Evolutionary conservation across 1,284 basidiomycete species (phyloP).

Genomic region (Sanghuangporus sanghuang): DNA sequence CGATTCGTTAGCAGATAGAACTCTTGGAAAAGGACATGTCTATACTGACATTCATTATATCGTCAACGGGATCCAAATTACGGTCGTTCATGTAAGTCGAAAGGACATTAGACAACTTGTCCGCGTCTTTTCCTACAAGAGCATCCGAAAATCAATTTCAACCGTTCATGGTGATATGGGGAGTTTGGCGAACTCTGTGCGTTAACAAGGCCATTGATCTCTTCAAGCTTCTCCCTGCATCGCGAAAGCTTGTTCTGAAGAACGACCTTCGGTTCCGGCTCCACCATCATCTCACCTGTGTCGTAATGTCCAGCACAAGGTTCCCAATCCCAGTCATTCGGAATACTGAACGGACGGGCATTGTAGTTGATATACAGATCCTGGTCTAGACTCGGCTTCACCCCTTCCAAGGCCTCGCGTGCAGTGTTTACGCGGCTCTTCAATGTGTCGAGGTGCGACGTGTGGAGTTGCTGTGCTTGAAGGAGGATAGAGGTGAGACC

Average conservation of each 20-base stretch:
- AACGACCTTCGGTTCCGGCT: slow-evolving; percentile 64
- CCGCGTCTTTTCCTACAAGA: slow-evolving; percentile 49
- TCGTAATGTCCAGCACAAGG: slow-evolving; percentile 73
- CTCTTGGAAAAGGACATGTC: background rate
- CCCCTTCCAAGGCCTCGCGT: slow-evolving; percentile 41
- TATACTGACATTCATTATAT: slow-evolving; percentile 55
- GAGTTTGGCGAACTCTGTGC: slow-evolving; percentile 50
- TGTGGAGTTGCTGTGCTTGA: slow-evolving; percentile 53
- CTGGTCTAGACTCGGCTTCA: slow-evolving; percentile 59
- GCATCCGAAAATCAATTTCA: slow-evolving; percentile 13
- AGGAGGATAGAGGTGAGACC: slow-evolving; percentile 48
- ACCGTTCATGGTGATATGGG: background rate
- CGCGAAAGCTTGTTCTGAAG: slow-evolving; percentile 72
- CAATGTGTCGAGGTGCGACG: slow-evolving; percentile 50
- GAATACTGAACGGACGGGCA: slow-evolving; percentile 55
- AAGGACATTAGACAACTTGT: slow-evolving; percentile 46
- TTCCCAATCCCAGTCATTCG: slow-evolving; percentile 67
- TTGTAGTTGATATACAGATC: slow-evolving; percentile 69
- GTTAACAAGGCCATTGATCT: slow-evolving; percentile 51
- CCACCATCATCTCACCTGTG: slow-evolving; percentile 56
- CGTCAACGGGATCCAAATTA: slow-evolving; percentile 55
- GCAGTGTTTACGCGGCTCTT: slow-evolving; percentile 43
- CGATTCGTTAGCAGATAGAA: background rate
- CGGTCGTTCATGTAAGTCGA: slow-evolving; percentile 47
- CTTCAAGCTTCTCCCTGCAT: slow-evolving; percentile 52